phyloP scores from a whole-genome alignment of 768 basidiomycete genomes.

The Leucogyrophana mollusca region DNA sequence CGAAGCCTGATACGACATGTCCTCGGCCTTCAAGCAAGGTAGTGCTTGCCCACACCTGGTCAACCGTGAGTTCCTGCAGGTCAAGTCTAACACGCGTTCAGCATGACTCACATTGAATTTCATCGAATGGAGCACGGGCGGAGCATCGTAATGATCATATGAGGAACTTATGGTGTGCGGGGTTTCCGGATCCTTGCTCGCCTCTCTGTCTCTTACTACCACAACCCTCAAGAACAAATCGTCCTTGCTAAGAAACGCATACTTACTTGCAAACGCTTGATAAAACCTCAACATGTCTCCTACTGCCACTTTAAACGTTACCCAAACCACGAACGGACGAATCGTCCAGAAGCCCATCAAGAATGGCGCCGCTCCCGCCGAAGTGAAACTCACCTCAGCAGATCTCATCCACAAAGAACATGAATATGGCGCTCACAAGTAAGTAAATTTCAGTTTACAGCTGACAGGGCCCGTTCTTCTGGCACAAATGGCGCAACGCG shows the following conservation, averaged over 20 bases:
- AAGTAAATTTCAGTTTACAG: slow-evolving; percentile 32
- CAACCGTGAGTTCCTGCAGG: too few relatives aligned
- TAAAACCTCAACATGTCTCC: slow-evolving; percentile 22
- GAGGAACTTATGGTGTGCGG: neutral
- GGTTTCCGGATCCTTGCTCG: neutral
- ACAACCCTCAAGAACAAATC: neutral
- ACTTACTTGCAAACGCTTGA: neutral
- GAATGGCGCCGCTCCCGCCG: neutral
- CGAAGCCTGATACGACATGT: too few relatives aligned
- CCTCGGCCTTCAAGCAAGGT: too few relatives aligned
- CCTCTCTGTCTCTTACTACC: neutral
- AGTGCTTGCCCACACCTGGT: too few relatives aligned
- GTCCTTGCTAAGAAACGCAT: too few relatives aligned
- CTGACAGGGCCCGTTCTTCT: slow-evolving; percentile 12
- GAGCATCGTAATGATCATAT: neutral
- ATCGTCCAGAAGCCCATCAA: slow-evolving; percentile 14
- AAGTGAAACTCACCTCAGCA: slow-evolving; percentile 48
- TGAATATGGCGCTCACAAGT: slow-evolving; percentile 88
- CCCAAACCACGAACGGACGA: slow-evolving; percentile 11
- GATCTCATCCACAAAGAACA: slow-evolving; percentile 81
- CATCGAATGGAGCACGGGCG: neutral
- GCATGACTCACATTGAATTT: too few relatives aligned
- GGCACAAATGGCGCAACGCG: too few relatives aligned
- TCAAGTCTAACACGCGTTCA: too few relatives aligned
- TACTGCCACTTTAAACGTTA: slow-evolving; percentile 14